Evolutionary conservation across 2,329 filamentous ascomycete species (phyloP).

Genomic region (Lasiodiplodia hormozganensis): DNA sequence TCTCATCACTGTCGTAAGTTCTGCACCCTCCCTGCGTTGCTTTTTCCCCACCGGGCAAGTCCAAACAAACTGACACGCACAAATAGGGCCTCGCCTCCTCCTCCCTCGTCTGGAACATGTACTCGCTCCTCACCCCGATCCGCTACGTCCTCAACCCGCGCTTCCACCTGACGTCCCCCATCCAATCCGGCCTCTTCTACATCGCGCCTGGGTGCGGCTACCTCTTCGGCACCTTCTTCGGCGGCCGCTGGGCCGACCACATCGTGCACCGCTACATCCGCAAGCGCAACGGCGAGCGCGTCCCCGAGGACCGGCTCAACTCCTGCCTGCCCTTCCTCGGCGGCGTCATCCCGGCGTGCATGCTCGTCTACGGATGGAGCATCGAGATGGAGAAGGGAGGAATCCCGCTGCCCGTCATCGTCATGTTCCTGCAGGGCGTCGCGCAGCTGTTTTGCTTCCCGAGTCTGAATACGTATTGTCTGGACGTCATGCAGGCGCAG

Average conservation of each 20-base stretch:
- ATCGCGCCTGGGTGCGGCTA: conserved; percentile 76
- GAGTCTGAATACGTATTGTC: conserved; percentile 78
- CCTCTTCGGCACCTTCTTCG: conserved; percentile 71
- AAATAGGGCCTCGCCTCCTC: conserved; percentile 62
- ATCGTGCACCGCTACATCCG: conserved; percentile 70
- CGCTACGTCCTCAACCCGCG: conserved; percentile 77
- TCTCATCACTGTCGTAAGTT: conserved; percentile 55
- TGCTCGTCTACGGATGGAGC: conserved; percentile 74
- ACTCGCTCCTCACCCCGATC: conserved; percentile 71
- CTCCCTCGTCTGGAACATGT: conserved; percentile 78
- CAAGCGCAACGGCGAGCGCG: conserved; percentile 62
- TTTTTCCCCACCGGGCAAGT: too few species aligned
- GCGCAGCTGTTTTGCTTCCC: conserved; percentile 80
- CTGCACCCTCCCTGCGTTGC: too few species aligned
- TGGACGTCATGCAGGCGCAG: conserved; percentile 78
- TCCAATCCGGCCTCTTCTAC: conserved; percentile 75
- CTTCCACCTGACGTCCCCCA: conserved; percentile 70
- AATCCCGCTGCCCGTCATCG: conserved; percentile 69
- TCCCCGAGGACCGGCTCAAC: conserved; percentile 73
- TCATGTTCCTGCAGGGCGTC: conserved; percentile 77
- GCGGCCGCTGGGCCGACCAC: conserved; percentile 74
- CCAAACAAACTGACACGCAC: not conserved
- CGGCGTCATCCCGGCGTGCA: conserved; percentile 64
- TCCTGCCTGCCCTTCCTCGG: conserved; percentile 62
- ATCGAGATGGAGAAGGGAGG: conserved; percentile 63